These are phyloP conservation scores for Dactylellina leptospora DNA, from an alignment of 2,329 filamentous ascomycete genomes.

Conservation along the genomic window DNA sequence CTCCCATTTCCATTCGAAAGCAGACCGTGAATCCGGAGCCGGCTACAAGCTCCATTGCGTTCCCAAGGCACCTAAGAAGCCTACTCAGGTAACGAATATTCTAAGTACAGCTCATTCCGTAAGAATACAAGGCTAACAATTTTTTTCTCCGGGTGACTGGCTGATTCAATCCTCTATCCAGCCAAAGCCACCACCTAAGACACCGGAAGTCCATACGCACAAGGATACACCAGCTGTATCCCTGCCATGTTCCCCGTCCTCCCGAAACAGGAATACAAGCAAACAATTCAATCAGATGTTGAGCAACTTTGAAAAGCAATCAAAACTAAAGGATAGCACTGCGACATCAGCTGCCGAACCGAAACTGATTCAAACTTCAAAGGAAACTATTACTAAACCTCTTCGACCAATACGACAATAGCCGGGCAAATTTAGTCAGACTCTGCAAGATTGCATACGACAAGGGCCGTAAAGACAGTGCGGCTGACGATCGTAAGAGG, in stretches of 20 bases:
- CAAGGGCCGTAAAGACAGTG: conserved; percentile 29
- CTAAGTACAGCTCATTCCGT: not conserved
- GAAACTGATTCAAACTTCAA: conserved; percentile 5
- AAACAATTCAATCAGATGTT: conserved; percentile 21
- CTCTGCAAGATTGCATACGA: conserved; percentile 47
- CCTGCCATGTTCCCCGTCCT: not conserved
- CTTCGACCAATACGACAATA: conserved; percentile 27
- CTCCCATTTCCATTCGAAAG: not conserved
- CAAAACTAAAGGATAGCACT: conserved; percentile 7
- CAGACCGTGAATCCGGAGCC: conserved; percentile 1
- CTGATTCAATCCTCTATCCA: conserved; percentile 2
- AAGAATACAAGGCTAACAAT: not conserved
- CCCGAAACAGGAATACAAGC: conserved; percentile 7
- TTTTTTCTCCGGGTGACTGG: too few relatives aligned
- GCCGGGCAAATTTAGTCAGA: conserved; percentile 26
- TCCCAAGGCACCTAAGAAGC: conserved; percentile 22
- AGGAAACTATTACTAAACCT: not conserved
- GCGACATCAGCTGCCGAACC: not conserved
- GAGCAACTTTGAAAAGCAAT: conserved; percentile 28
- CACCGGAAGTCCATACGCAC: too few relatives aligned
- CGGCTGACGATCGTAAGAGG: conserved; percentile 30
- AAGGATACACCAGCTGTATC: not conserved
- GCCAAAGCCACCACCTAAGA: conserved; percentile 40
- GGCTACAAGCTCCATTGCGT: conserved; percentile 41
- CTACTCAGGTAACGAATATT: conserved; percentile 9